A percentile compares a stretch with the other conserved stretches of the same genome.
Evolutionary conservation across 2,329 filamentous ascomycete species (phyloP).

Genomic region (Ophidiomyces ophidiicola): DNA sequence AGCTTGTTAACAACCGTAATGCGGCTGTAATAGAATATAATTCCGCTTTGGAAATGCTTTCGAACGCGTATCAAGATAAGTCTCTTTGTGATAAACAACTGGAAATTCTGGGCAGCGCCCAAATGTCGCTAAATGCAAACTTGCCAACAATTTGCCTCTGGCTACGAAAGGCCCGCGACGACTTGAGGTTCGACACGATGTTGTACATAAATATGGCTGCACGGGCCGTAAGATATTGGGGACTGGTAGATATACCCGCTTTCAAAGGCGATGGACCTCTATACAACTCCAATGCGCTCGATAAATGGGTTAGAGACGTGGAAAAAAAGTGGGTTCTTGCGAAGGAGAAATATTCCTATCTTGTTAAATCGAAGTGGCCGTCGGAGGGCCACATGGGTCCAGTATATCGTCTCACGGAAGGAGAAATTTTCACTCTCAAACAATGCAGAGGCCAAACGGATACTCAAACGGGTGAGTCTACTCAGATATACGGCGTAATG

Average conservation of each 20-base stretch:
- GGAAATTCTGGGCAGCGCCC: background rate
- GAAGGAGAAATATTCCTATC: background rate
- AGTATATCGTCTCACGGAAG: conserved; percentile 1
- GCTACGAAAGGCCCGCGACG: conserved; percentile 1
- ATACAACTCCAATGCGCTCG: background rate
- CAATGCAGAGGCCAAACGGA: too few species aligned
- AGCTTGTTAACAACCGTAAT: conserved; percentile 2
- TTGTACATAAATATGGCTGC: background rate
- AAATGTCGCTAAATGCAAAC: background rate
- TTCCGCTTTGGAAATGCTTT: background rate
- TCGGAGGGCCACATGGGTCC: too few species aligned
- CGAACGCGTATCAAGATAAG: background rate
- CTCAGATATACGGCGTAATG: background rate
- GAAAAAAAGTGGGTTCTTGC: conserved; percentile 1
- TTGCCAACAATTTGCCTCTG: conserved; percentile 4
- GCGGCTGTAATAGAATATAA: conserved; percentile 3
- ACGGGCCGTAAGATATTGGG: conserved; percentile 1
- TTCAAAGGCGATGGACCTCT: conserved; percentile 1
- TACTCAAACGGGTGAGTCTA: background rate
- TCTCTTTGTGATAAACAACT: conserved; percentile 2
- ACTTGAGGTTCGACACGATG: conserved; percentile 1
- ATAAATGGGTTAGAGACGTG: background rate
- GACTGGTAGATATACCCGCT: background rate
- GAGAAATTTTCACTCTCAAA: background rate
- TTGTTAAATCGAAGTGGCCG: conserved; percentile 3